These are phyloP conservation scores for Pseudocercospora fijiensis DNA, from an alignment of 2,329 filamentous ascomycete genomes.

Conservation along the genomic window DNA sequence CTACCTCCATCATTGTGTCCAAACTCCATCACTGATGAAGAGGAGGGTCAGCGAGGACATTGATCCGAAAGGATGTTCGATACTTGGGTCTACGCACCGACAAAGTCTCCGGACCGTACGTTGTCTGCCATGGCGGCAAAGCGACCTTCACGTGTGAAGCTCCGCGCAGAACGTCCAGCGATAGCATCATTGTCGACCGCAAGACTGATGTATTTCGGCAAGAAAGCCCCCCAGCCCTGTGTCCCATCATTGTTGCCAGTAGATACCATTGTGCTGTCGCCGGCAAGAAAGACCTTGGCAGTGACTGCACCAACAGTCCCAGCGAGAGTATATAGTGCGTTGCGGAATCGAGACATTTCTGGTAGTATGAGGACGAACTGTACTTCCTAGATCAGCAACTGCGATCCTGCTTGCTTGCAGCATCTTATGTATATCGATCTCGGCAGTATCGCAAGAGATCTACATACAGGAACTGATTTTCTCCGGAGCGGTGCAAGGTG, in stretches of 20 bases:
- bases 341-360: background rate
- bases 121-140: slow-evolving; percentile 58
- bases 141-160: slow-evolving; percentile 64
- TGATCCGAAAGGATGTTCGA: background rate
- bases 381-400: background rate
- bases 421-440: background rate
- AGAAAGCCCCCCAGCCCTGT: slow-evolving; percentile 62
- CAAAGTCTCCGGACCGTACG: slow-evolving; percentile 61
- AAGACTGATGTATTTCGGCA: slow-evolving; percentile 53
- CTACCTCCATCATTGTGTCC: slow-evolving; percentile 70
- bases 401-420: background rate
- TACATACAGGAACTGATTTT: background rate
- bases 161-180: slow-evolving; percentile 65
- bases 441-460: background rate
- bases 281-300: slow-evolving; percentile 53
- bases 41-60: background rate
- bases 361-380: background rate
- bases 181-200: slow-evolving; percentile 64
- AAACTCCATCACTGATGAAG: slow-evolving; percentile 60
- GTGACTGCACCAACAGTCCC: background rate
- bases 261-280: slow-evolving; percentile 62
- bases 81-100: slow-evolving; percentile 33
- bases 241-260: slow-evolving; percentile 46
- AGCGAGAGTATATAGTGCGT: background rate
- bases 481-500: background rate